Evolutionary conservation across 805 yeast genomes (phyloP), one percentile per base, ranked within the genome.

Genomic region (Wilhelminamyces savonicus): DNA sequence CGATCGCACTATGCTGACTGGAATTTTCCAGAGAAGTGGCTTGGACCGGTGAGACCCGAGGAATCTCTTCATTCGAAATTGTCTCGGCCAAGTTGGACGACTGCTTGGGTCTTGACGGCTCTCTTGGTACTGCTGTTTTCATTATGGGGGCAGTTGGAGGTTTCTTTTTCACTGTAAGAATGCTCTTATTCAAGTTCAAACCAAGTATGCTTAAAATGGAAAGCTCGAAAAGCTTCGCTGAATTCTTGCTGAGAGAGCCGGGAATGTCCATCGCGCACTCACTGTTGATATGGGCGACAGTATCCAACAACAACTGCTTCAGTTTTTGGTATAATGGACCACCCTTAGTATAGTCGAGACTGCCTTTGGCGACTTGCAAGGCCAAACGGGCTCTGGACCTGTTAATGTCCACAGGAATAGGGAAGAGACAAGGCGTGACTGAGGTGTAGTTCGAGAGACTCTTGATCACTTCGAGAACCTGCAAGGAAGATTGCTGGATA

Each of bases 281-380:
- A 10, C 50, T 43, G 40, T 63, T 72, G 34, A 81, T 55, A 28
- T 69, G 73, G 14, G 62, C 55, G 2, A 79, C 53, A 3, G 76
- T 64, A 18, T 61, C 69, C 13, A 62, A 53, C 27, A 86, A 54
- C 27, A 82, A 56, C 20, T 56, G 65, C 40, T 76, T 80, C 48
- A 79, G 75, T 29, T 78, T 86, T 46, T 76, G 82, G 48, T 79
- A 77, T 31, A 86, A 55, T 2, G 90, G 78, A 0, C 95, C 95
- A 22, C 87, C 86, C 48, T 84, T 76, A 2, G 84, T 77, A 48
- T 83, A 85, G 39, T 86, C 95, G 32, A 87, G 60, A 1, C 86
- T 74, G 11, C 94, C 87, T 29, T 75, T 74, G 0, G 87, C 85
- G 16, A 79, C 81, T 27, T 81, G 44, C 18, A 82, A 58, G 0